A percentile compares a stretch with the other conserved stretches of the same genome.
Conservation (phyloP, 345 rosid genomes). For the Syzygium oleosum region DNA sequence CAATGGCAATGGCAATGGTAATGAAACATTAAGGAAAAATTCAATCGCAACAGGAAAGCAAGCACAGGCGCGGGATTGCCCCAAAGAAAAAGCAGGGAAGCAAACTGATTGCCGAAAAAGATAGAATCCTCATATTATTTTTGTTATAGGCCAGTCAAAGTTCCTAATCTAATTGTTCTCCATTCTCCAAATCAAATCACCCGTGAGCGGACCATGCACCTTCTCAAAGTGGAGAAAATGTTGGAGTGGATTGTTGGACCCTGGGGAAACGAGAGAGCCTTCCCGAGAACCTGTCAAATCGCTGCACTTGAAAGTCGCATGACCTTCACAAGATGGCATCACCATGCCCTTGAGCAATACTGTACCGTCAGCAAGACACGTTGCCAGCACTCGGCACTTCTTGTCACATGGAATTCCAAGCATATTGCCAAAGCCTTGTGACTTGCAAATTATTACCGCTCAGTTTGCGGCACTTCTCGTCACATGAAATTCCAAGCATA, state of each 20-base stretch:
- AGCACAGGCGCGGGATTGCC: not conserved
- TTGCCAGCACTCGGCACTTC: not conserved
- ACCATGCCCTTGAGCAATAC: not conserved
- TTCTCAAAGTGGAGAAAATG: not conserved
- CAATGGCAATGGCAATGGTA: not conserved
- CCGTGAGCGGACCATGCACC: not conserved
- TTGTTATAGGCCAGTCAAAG: not conserved
- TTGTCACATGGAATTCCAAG: not conserved
- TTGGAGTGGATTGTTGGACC: not conserved
- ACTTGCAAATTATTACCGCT: not conserved
- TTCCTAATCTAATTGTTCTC: not conserved
- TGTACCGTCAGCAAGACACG: not conserved
- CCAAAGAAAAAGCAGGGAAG: not conserved
- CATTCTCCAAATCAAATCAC: not conserved
- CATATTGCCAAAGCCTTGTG: not conserved
- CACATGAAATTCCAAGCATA: not conserved
- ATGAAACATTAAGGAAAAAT: not conserved
- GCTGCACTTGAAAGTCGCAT: not conserved
- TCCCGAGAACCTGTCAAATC: not conserved
- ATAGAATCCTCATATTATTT: not conserved
- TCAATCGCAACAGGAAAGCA: not conserved
- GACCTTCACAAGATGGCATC: not conserved
- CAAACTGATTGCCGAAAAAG: not conserved
- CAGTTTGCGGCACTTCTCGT: not conserved
- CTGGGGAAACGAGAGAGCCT: not conserved